Evolutionary conservation across 2,329 filamentous ascomycete genomes (phyloP), one percentile per base, ranked within the genome.

Genomic region (Pseudovirgaria hyperparasitica): DNA sequence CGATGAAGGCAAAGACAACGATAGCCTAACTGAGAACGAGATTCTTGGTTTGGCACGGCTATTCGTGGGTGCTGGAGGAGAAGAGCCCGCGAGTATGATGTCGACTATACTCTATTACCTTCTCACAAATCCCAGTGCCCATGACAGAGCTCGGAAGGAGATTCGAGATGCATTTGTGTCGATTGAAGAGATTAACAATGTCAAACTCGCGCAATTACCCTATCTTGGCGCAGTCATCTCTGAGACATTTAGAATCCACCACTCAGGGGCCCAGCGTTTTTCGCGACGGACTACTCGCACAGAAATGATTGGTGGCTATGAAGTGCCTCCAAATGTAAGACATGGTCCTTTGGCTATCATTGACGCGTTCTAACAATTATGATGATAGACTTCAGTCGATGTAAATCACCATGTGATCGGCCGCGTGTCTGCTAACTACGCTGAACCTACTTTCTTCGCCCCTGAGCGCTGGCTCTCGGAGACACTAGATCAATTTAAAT

Each of bases 81-180:
- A 65, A 29, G 63, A 60, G 1, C 57, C 57, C 1, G 59, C 60
- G 0, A 59, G 51, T 0, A 26, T 55, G 6, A 38, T 63, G 1
- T 48, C 45, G 6, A 59, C 55, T 4, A 25, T 52, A 6, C 54
- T 50, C 0, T 62, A 41, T 28, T 28, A 45, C 9, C 40, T 60
- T 0, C 33, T 57, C 5, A 42, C 33, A 15, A 45, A 54, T 12
- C 36, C 45, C 1, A 34, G 32, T 1, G 35, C 29, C 5, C 37
- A 52, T 38, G 25, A 37, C 9, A 43, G 43, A 13, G 27, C 56
- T 1, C 32, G 30, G 10, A 23, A 39, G 1, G 53, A 52, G 32
- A 38, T 53, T 16, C 41, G 51, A 9, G n/a, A n/a, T n/a, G 26
- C 42, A 2, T 53, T 52, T 27, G 6, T 30, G 2, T 34, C 25